These are phyloP conservation scores for Sphaerosporella brunnea DNA, from an alignment of 495 filamentous ascomycete genomes.

Conservation along the genomic window DNA sequence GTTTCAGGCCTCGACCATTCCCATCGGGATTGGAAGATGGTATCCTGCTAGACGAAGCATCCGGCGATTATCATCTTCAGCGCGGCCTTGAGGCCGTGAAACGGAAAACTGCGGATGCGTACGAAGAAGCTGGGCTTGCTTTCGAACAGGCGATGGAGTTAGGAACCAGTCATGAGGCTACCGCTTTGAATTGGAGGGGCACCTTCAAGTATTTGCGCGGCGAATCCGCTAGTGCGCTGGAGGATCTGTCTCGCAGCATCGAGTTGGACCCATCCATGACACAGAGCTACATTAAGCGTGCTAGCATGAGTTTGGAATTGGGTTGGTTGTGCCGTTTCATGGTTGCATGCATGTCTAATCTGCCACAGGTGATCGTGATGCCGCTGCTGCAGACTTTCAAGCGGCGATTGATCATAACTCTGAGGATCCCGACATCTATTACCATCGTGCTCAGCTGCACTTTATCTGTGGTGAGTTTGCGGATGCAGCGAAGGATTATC, in stretches of 20 bases:
- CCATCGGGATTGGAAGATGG: conserved; percentile 70
- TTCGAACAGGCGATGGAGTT: conserved; percentile 79
- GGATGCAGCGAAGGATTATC: conserved; percentile 92
- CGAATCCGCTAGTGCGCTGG: conserved; percentile 62
- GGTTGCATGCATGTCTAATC: background rate
- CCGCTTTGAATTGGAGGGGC: conserved; percentile 88
- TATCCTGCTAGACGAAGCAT: conserved; percentile 54
- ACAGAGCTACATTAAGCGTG: conserved; percentile 96
- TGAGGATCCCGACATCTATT: conserved; percentile 93
- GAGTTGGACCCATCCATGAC: conserved; percentile 72
- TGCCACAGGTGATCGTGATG: conserved; percentile 59
- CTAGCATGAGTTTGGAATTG: conserved; percentile 92
- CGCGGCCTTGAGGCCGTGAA: conserved; percentile 63
- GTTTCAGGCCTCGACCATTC: conserved; percentile 66
- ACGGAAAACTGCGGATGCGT: conserved; percentile 72
- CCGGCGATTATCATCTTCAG: conserved; percentile 68
- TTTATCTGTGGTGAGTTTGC: conserved; percentile 91
- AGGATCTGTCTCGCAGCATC: conserved; percentile 76
- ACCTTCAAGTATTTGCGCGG: conserved; percentile 88
- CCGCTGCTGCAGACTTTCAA: conserved; percentile 73
- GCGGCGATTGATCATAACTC: conserved; percentile 69
- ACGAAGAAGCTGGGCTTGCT: conserved; percentile 63
- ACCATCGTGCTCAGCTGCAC: conserved; percentile 95
- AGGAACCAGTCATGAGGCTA: conserved; percentile 61
- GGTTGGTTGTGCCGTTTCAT: conserved; percentile 36